Percentiles rank a stretch among this genome's conserved stretches.
These are phyloP conservation scores for Pueraria montana DNA, from an alignment of 306 rosid species.

Conservation along the genomic window DNA sequence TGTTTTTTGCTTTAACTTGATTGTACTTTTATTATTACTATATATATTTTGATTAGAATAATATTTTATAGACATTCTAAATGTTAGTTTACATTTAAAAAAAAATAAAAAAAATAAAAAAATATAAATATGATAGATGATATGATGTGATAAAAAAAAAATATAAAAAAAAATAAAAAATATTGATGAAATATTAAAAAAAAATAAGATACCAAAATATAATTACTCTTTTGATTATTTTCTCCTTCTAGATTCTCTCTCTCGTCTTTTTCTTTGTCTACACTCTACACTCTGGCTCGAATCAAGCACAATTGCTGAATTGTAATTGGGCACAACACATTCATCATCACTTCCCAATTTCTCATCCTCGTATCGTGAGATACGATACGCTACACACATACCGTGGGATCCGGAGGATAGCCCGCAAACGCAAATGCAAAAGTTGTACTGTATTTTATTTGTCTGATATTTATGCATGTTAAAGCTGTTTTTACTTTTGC, in stretches of 20 bases:
- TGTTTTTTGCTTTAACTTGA: constrained; percentile 44
- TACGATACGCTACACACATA: not conserved
- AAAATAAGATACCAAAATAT: too few relatives aligned
- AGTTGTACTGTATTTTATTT: too few relatives aligned
- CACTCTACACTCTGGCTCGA: constrained; percentile 11
- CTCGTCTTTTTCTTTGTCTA: constrained; percentile 36
- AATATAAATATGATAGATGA: too few relatives aligned
- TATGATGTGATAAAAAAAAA: too few relatives aligned
- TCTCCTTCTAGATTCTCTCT: constrained; percentile 38
- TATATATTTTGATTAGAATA: too few relatives aligned
- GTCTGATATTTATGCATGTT: not conserved
- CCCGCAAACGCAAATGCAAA: too few relatives aligned
- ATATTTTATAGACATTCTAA: too few relatives aligned
- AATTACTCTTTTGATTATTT: not conserved
- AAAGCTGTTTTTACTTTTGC: not conserved
- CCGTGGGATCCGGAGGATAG: not conserved
- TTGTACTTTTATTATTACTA: constrained; percentile 4
- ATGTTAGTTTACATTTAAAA: too few relatives aligned
- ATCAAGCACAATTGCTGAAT: not conserved
- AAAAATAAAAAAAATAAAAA: too few relatives aligned
- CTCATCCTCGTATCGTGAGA: not conserved
- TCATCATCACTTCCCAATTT: constrained; percentile 16
- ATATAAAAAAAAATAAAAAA: too few relatives aligned
- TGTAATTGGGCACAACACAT: not conserved
- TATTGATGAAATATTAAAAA: too few relatives aligned